Evolutionary conservation across 805 yeast species (phyloP).

Genomic region (Wickerhamia fluorescens): DNA sequence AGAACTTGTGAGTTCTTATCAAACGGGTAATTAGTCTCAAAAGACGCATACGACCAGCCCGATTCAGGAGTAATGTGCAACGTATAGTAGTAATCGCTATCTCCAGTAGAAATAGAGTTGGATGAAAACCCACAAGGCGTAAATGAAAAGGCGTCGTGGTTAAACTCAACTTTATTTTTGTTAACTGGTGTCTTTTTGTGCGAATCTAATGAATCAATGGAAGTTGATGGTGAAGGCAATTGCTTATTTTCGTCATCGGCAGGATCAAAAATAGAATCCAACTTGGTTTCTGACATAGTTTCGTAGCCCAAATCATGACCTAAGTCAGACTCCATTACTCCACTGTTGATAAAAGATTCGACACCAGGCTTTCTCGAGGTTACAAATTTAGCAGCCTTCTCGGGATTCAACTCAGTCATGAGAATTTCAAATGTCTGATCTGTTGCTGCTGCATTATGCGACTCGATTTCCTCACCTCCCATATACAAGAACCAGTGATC

Average conservation of each 20-base stretch:
- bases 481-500: conserved; percentile 90
- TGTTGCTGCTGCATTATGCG: neutral
- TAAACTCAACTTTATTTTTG: conserved; percentile 20
- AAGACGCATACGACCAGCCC: conserved; percentile 94
- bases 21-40: conserved; percentile 77
- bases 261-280: conserved; percentile 48
- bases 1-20: conserved; percentile 29
- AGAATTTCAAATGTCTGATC: conserved; percentile 83
- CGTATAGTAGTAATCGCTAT: conserved; percentile 54
- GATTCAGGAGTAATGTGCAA: conserved; percentile 90
- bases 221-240: conserved; percentile 32
- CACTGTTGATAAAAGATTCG: conserved; percentile 30
- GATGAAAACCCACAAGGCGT: conserved; percentile 94
- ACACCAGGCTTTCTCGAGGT: conserved; percentile 43
- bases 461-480: conserved; percentile 34
- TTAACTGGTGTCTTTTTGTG: conserved; percentile 3
- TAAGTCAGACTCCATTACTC: conserved; percentile 50
- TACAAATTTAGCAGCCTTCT: conserved; percentile 51
- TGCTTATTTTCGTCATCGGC: conserved; percentile 5
- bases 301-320: conserved; percentile 78
- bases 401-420: conserved; percentile 76
- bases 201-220: conserved; percentile 12
- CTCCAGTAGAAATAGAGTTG: conserved; percentile 59
- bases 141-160: conserved; percentile 84
- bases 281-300: conserved; percentile 55